Evolutionary conservation across 305 asterid genomes (phyloP).

Genomic region (Fraxinus paxiana): DNA sequence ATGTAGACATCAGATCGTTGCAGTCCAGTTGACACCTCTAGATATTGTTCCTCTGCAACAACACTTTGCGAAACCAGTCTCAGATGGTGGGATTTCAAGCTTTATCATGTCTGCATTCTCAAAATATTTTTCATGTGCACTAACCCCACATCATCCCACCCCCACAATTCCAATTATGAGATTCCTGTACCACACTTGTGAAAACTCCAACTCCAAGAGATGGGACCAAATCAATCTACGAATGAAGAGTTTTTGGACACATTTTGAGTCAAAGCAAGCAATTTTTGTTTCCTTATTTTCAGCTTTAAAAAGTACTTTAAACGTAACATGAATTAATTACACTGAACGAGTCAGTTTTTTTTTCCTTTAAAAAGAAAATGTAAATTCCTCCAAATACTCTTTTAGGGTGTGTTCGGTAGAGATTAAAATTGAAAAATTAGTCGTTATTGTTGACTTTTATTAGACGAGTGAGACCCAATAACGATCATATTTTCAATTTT

Average conservation of each 20-base stretch:
- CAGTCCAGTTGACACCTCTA: background rate
- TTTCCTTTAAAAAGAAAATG: background rate
- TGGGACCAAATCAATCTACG: conserved; percentile 1
- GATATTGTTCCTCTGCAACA: background rate
- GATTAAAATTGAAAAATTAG: too few species aligned
- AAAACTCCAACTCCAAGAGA: background rate
- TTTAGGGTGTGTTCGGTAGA: too few species aligned
- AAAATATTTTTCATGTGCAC: background rate
- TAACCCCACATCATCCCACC: background rate
- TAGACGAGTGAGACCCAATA: too few species aligned
- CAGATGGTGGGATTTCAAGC: background rate
- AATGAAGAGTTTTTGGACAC: background rate
- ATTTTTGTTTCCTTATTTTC: conserved; percentile 24
- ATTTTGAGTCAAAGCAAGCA: background rate
- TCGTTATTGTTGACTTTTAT: too few species aligned
- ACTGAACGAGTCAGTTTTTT: background rate
- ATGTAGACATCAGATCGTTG: background rate
- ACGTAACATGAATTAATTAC: background rate
- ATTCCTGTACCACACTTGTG: background rate
- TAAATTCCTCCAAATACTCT: background rate
- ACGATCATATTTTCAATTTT: too few species aligned
- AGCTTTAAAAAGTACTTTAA: background rate
- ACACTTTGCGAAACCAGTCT: background rate
- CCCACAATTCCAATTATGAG: background rate
- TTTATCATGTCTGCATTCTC: background rate